Evolutionary conservation across 2,329 filamentous ascomycete species (phyloP).

Genomic region (Fusarium devonianum): DNA sequence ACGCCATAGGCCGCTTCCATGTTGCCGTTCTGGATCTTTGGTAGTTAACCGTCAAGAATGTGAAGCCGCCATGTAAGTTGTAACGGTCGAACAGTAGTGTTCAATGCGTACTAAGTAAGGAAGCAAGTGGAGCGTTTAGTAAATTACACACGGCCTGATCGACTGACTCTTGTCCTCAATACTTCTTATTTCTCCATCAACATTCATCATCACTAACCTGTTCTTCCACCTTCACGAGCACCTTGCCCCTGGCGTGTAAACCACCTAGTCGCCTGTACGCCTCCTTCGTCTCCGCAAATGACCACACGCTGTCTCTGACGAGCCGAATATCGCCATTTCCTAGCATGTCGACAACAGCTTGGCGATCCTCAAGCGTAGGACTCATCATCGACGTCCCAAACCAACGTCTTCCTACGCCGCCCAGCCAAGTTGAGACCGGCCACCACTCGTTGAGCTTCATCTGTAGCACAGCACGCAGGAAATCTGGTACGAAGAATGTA

Average conservation of each 20-base stretch:
- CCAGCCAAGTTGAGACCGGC: conserved; percentile 47
- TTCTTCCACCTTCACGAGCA: conserved; percentile 46
- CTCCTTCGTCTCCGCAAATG: conserved; percentile 47
- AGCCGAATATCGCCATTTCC: conserved; percentile 46
- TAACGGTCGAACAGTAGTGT: too few relatives aligned
- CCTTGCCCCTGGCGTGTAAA: conserved; percentile 49
- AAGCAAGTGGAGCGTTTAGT: too few relatives aligned
- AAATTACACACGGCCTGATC: too few relatives aligned
- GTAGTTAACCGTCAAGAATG: too few relatives aligned
- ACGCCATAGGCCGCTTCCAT: too few relatives aligned
- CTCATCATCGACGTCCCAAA: conserved; percentile 46
- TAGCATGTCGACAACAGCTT: conserved; percentile 46
- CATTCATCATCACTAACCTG: conserved; percentile 36
- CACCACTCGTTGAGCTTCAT: conserved; percentile 51
- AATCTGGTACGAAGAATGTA: conserved; percentile 41
- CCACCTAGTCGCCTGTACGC: conserved; percentile 47
- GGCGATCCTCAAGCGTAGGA: conserved; percentile 44
- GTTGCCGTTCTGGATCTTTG: too few relatives aligned
- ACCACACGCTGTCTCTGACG: conserved; percentile 48
- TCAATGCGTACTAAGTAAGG: too few relatives aligned
- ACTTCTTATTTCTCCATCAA: neutral
- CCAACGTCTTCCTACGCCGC: conserved; percentile 49
- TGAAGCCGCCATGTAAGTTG: too few relatives aligned
- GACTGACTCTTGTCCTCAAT: too few relatives aligned
- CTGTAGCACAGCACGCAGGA: conserved; percentile 43